phyloP scores from a whole-genome alignment of 2,329 filamentous ascomycete species.

The Magnaporthiopsis poae region DNA sequence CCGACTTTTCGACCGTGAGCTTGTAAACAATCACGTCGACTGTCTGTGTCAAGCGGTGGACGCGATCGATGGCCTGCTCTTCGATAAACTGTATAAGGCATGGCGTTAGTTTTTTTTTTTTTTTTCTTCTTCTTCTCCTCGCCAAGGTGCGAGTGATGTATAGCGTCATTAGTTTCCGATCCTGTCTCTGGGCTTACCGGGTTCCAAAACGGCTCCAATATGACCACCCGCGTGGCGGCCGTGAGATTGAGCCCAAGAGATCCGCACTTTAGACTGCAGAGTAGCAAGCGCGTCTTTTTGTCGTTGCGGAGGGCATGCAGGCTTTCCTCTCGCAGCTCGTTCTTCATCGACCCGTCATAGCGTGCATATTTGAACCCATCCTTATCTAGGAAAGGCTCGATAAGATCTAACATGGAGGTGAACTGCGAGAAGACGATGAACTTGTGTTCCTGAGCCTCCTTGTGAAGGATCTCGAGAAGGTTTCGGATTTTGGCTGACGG shows the following conservation, averaged over 20 bases:
- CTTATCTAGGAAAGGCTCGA: conserved; percentile 77
- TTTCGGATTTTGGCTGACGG: conserved; percentile 87
- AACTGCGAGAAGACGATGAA: conserved; percentile 99
- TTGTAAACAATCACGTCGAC: conserved; percentile 92
- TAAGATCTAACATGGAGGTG: conserved; percentile 92
- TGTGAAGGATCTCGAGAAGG: conserved; percentile 68
- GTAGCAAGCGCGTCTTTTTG: conserved; percentile 64
- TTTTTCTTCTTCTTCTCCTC: not conserved
- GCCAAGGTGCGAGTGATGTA: not conserved
- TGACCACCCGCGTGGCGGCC: conserved; percentile 83
- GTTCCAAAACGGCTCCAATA: conserved; percentile 98
- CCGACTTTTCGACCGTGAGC: conserved; percentile 73
- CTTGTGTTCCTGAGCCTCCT: conserved; percentile 74
- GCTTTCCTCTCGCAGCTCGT: conserved; percentile 82
- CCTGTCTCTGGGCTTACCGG: conserved; percentile 30
- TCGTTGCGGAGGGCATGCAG: conserved; percentile 68
- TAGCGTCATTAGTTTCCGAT: not conserved
- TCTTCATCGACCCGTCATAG: conserved; percentile 92
- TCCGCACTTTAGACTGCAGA: conserved; percentile 90
- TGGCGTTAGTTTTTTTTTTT: not conserved
- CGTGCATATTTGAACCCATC: conserved; percentile 71
- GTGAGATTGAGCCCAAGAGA: conserved; percentile 89
- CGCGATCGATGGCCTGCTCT: conserved; percentile 96
- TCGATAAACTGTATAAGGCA: conserved; percentile 59
- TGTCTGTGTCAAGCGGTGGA: conserved; percentile 95